Evolutionary conservation across 2,329 filamentous ascomycete species (phyloP).

Genomic region (Leptodontidium sp.): DNA sequence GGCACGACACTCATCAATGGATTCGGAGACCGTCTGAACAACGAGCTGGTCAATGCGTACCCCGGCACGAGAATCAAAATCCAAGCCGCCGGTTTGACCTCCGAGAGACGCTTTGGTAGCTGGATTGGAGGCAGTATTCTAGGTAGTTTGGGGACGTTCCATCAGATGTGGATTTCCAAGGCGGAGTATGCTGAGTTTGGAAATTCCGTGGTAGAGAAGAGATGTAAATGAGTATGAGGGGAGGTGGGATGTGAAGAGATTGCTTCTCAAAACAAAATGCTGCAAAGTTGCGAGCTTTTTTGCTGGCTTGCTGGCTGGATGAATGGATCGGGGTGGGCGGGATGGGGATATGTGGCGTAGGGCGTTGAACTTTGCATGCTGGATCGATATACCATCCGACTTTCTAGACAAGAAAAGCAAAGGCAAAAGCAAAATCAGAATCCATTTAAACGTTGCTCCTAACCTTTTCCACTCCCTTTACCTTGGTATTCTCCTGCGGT

Average conservation of each 20-base stretch:
- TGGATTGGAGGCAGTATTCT: constrained; percentile 98
- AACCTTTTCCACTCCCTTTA: background rate
- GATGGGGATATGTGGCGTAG: constrained; percentile 33
- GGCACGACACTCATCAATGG: constrained; percentile 88
- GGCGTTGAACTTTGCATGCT: constrained; percentile 36
- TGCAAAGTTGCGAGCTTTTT: background rate
- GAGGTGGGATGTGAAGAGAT: background rate
- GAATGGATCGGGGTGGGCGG: background rate
- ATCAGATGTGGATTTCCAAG: constrained; percentile 98
- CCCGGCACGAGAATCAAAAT: constrained; percentile 89
- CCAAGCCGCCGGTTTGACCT: constrained; percentile 83
- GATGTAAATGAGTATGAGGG: constrained; percentile 75
- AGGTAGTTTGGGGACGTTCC: constrained; percentile 94
- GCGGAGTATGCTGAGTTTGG: constrained; percentile 99
- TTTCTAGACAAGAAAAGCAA: constrained; percentile 14
- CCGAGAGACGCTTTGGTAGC: constrained; percentile 88
- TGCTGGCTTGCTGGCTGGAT: background rate
- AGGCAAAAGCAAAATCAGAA: background rate
- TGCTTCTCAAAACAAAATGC: background rate
- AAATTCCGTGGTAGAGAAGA: constrained; percentile 88
- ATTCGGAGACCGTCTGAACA: constrained; percentile 89
- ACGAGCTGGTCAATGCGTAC: constrained; percentile 82
- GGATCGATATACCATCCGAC: constrained; percentile 28
- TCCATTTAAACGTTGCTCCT: constrained; percentile 2
- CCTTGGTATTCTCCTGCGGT: background rate